A percentile compares a stretch with the other conserved stretches of the same genome.
Conservation (phyloP, 108 stramenopile genomes). For the Fragilariopsis cylindrus region DNA sequence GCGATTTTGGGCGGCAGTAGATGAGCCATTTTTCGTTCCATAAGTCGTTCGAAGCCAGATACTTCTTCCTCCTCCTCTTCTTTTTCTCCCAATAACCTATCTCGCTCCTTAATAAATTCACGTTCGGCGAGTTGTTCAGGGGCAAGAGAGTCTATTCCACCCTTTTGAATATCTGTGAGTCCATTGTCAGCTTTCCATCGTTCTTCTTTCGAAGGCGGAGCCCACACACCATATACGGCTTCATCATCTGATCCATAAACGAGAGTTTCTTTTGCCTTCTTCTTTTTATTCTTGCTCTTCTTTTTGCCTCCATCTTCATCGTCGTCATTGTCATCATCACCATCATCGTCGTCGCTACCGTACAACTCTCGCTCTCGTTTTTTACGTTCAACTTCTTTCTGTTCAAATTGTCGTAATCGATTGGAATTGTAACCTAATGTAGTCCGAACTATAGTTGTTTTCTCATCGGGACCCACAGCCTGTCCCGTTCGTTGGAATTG, state of each 20-base stretch:
- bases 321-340: constrained; percentile 18
- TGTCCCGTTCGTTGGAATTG: constrained; percentile 62
- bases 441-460: constrained; percentile 32
- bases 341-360: background rate
- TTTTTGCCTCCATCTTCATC: constrained; percentile 16
- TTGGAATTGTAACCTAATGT: constrained; percentile 45
- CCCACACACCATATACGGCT: constrained; percentile 81
- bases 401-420: constrained; percentile 48
- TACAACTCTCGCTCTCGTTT: constrained; percentile 34
- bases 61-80: constrained; percentile 55
- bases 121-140: constrained; percentile 73
- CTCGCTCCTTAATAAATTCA: constrained; percentile 64
- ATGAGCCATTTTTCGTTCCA: constrained; percentile 94
- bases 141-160: constrained; percentile 54
- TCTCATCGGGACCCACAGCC: constrained; percentile 40
- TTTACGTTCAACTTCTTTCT: constrained; percentile 31
- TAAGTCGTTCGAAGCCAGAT: constrained; percentile 69
- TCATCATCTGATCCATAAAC: constrained; percentile 77
- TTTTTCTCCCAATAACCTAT: constrained; percentile 58
- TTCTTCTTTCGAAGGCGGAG: constrained; percentile 72
- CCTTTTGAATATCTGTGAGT: constrained; percentile 54
- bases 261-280: constrained; percentile 52
- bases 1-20: constrained; percentile 90
- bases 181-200: constrained; percentile 50
- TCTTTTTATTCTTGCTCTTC: constrained; percentile 21